phyloP scores from a whole-genome alignment of 2,329 filamentous ascomycete genomes.

The Geosmithia putterillii region DNA sequence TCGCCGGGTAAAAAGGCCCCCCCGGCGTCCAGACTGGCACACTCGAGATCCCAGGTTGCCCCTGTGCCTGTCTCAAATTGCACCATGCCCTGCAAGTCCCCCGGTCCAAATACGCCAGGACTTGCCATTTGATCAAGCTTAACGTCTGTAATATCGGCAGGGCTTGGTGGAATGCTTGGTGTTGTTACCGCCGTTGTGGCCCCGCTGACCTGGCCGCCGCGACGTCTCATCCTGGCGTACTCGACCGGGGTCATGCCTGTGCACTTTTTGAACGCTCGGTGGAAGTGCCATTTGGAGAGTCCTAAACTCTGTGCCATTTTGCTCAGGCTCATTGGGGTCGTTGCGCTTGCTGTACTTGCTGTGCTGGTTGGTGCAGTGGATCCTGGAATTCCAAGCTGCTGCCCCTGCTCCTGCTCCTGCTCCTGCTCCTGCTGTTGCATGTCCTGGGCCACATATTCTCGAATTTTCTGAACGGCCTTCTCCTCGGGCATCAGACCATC shows the following conservation, averaged over 20 bases:
- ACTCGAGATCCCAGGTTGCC: no score
- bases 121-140: no score
- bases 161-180: no score
- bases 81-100: no score
- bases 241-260: conserved; percentile 33
- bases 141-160: no score
- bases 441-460: conserved; percentile 16
- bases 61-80: no score
- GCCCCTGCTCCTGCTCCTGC: conserved; percentile 6
- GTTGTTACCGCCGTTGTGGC: no score
- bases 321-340: conserved; percentile 20
- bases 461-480: conserved; percentile 27
- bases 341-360: not conserved
- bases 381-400: no score
- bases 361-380: not conserved
- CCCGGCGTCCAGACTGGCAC: no score
- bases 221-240: conserved; percentile 13
- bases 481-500: conserved; percentile 27
- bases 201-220: no score
- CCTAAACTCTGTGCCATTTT: conserved; percentile 36
- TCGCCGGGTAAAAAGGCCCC: no score
- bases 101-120: no score
- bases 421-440: conserved; percentile 15
- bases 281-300: conserved; percentile 45
- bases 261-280: conserved; percentile 44